phyloP scores from a whole-genome alignment of 306 rosid genomes.

The Acacia melanoxylon region DNA sequence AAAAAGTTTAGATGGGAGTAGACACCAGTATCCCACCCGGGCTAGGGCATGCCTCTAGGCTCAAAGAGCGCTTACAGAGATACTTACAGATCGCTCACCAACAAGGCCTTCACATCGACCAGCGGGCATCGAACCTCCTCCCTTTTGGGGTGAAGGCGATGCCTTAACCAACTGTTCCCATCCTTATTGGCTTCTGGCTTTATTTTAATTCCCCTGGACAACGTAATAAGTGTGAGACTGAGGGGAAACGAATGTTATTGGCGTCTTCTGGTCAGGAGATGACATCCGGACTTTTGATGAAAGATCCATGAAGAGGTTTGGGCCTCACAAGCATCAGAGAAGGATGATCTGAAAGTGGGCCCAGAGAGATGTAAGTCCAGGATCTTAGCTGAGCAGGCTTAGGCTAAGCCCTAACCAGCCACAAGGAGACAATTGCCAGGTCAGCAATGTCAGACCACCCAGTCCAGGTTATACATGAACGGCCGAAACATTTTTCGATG shows the following conservation, averaged over 20 bases:
- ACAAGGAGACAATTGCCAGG: conserved; percentile 7
- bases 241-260: not conserved
- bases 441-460: conserved; percentile 50
- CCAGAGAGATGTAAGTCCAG: not conserved
- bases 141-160: too few relatives aligned
- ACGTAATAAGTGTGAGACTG: too few relatives aligned
- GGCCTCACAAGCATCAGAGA: not conserved
- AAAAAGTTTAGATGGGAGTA: too few relatives aligned
- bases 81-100: too few relatives aligned
- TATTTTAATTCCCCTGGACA: too few relatives aligned
- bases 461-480: conserved; percentile 37
- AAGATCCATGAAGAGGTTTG: not conserved
- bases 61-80: too few relatives aligned
- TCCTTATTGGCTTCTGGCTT: too few relatives aligned
- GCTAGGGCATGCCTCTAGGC: too few relatives aligned
- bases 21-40: too few relatives aligned
- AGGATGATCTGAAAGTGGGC: not conserved
- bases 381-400: not conserved
- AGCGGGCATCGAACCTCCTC: too few relatives aligned
- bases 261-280: not conserved
- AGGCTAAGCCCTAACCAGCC: not conserved
- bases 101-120: too few relatives aligned
- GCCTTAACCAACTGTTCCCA: too few relatives aligned
- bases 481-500: conserved; percentile 39
- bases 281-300: not conserved